Base-by-base conservation (phyloP, 2,329 filamentous ascomycete species). In the Aspergillus pseudoterreus region DNA sequence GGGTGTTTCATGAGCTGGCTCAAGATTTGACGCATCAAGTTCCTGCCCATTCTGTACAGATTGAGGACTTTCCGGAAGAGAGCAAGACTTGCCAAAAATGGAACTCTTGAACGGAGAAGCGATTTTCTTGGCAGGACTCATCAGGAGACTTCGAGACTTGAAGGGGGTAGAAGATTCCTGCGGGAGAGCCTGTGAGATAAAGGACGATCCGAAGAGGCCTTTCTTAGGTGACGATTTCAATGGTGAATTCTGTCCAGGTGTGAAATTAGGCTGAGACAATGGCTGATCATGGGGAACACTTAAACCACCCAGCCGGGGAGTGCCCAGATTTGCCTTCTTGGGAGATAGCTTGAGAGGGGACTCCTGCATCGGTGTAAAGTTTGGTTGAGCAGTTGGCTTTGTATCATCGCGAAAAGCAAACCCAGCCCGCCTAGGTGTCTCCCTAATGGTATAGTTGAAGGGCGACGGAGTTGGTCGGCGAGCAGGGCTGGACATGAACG, bases 281-380 rank as follows among this genome's bases (percentile, higher is more conserved):
- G 48, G 17, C n/a, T 27, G 42, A 10, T 53, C 50, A 14, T 54
- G 39, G 33, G 10, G 35, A 3, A 54, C 39, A 35, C 52, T 48
- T n/a, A 60, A 36, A 10, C 48, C 49, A 22, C 55, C 55, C 17
- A 43, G 55, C 14, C 41, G 47, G 6, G 59, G 59, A 5, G 59
- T 62, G 21, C 55, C 59, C 14, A 63, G 24, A 14, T 51, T 49
- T 4, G 56, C 67, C 45, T 75, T 76, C 54, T 67, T 74, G 6
- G 76, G 72, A 14, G 75, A 76, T 32, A 66, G 60, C 51, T 75
- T 75, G 8, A 78, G 62, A 0, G 73, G 69, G 11, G 72, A 72
- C 35, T 67, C 58, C 36, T 60, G 59, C 8, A 57, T 65, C n/a
- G 70, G 66, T 4, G 63, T 57, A 8, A 65, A 50, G 17, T 68